phyloP scores from a whole-genome alignment of 2,329 filamentous ascomycete genomes.

The Colletotrichum sp. region DNA sequence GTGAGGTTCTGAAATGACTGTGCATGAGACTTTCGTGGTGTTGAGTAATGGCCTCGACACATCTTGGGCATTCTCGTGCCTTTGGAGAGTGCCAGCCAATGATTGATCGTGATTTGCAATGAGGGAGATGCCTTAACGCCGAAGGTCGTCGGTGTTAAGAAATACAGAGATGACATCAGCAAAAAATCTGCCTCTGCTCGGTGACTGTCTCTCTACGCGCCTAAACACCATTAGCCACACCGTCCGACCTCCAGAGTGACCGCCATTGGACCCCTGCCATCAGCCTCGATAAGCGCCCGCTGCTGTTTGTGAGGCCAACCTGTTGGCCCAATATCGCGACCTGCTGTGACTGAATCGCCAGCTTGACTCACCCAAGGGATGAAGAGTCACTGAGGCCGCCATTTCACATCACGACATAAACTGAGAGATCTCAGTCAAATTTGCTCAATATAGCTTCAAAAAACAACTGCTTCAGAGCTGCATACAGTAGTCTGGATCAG shows the following conservation, averaged over 20 bases:
- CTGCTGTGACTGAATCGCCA: neutral
- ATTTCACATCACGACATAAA: neutral
- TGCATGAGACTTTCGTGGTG: neutral
- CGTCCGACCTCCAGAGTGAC: neutral
- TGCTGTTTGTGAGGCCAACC: neutral
- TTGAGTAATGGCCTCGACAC: neutral
- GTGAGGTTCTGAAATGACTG: neutral
- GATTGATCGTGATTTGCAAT: neutral
- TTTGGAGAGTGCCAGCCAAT: neutral
- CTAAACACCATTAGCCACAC: conserved; percentile 2
- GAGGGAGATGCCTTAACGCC: neutral
- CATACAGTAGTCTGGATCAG: neutral
- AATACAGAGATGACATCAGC: neutral
- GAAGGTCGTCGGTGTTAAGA: neutral
- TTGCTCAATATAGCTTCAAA: neutral
- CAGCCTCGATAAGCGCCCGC: neutral
- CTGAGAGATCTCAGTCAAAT: accelerated
- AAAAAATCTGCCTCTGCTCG: neutral
- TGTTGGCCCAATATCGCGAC: neutral
- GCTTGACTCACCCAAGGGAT: neutral
- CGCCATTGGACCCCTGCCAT: neutral
- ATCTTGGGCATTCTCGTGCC: neutral
- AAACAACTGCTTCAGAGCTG: neutral
- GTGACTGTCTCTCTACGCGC: neutral
- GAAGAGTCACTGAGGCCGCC: neutral